A percentile compares a stretch with the other conserved stretches of the same genome.
phyloP scores from a whole-genome alignment of 441 rosid species.

The Erodium chrysanthum region DNA sequence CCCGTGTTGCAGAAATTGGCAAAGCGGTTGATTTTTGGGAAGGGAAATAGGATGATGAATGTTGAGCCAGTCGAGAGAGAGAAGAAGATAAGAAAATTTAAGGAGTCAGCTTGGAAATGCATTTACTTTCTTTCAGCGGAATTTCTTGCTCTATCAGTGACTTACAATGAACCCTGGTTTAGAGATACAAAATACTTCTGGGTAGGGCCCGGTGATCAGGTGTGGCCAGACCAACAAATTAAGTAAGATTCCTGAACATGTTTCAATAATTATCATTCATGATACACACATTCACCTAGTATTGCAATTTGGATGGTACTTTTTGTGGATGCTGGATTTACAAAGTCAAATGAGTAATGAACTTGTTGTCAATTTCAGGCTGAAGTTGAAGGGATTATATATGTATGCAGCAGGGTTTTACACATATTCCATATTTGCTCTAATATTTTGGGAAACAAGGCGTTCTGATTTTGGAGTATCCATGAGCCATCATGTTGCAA shows the following conservation, averaged over 20 bases:
- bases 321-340: no score
- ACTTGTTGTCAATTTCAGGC: no score
- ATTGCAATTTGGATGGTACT: no score
- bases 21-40: no score
- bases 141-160: slow-evolving; percentile 42
- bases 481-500: slow-evolving; percentile 50
- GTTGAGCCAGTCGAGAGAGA: slow-evolving; percentile 22
- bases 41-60: slow-evolving; percentile 2
- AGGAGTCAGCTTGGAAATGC: slow-evolving; percentile 90
- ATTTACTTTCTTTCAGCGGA: slow-evolving; percentile 66
- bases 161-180: slow-evolving; percentile 77
- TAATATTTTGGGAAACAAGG: slow-evolving; percentile 60
- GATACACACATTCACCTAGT: no score
- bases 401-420: slow-evolving; percentile 52
- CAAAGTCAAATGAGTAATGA: no score
- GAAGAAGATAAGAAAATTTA: slow-evolving; percentile 54
- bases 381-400: slow-evolving; percentile 5
- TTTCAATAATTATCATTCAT: no score
- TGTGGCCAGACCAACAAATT: slow-evolving; percentile 71
- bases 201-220: slow-evolving; percentile 69
- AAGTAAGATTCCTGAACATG: slow-evolving; percentile 39
- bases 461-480: slow-evolving; percentile 46
- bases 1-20: no score
- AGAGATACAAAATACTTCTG: slow-evolving; percentile 61
- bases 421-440: slow-evolving; percentile 44